Percentiles rank a stretch among this genome's conserved stretches.
Conservation (phyloP, 1,139 yeast genomes). For the Pichiaceae sp. region DNA sequence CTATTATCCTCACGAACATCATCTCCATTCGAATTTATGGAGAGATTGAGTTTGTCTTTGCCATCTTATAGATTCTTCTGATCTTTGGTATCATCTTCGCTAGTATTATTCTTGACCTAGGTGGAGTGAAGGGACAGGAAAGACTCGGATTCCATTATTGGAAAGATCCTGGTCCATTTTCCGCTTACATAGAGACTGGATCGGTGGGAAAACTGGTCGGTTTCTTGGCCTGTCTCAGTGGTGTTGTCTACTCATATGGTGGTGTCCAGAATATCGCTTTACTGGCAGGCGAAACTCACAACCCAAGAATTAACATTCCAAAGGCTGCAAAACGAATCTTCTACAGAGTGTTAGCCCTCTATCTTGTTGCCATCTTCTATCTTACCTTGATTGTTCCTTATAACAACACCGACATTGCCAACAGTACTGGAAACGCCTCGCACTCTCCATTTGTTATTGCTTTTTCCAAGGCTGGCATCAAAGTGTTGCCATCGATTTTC, state of each 20-base stretch:
- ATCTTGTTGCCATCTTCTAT: conserved; percentile 35
- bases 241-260: conserved; percentile 67
- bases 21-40: conserved; percentile 60
- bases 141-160: conserved; percentile 80
- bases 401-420: conserved; percentile 23
- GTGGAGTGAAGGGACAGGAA: conserved; percentile 35
- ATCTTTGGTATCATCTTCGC: conserved; percentile 43
- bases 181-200: conserved; percentile 39
- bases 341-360: conserved; percentile 38
- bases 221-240: conserved; percentile 37
- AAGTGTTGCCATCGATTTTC: conserved; percentile 26
- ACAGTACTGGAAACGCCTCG: conserved; percentile 25
- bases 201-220: conserved; percentile 57
- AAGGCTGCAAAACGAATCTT: conserved; percentile 40
- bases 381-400: conserved; percentile 38
- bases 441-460: conserved; percentile 42
- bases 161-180: conserved; percentile 90
- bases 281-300: conserved; percentile 44
- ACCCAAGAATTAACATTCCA: conserved; percentile 38
- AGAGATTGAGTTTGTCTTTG: conserved; percentile 63
- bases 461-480: conserved; percentile 28
- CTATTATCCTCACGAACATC: conserved; percentile 39
- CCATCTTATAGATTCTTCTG: conserved; percentile 47
- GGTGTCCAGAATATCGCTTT: conserved; percentile 81
- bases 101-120: conserved; percentile 34